Evolutionary conservation across 495 filamentous ascomycete genomes (phyloP).

Genomic region (Cercophora samala): DNA sequence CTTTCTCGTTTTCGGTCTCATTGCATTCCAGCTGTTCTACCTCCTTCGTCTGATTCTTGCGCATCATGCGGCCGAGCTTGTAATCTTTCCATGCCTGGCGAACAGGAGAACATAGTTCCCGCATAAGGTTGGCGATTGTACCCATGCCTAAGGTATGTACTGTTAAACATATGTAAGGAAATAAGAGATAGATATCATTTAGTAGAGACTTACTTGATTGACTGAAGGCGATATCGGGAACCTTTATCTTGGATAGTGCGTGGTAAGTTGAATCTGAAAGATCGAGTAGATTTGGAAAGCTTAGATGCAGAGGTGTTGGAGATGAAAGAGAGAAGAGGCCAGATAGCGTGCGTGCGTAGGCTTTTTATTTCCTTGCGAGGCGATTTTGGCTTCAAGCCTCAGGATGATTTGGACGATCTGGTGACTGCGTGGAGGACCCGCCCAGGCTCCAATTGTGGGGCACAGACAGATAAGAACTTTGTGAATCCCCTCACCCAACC

Average conservation of each 20-base stretch:
- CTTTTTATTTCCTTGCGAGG: constrained; percentile 7
- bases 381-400: not conserved
- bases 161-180: constrained; percentile 13
- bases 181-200: constrained; percentile 5
- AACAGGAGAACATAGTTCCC: constrained; percentile 11
- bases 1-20: constrained; percentile 1
- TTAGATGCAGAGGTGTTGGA: constrained; percentile 12
- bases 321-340: constrained; percentile 11
- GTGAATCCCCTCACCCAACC: too few species aligned
- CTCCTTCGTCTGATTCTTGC: constrained; percentile 11
- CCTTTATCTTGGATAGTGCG: constrained; percentile 6
- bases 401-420: not conserved
- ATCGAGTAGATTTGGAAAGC: constrained; percentile 7
- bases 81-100: constrained; percentile 17
- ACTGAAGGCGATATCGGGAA: constrained; percentile 6
- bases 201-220: constrained; percentile 11
- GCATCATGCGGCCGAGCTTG: constrained; percentile 12
- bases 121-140: constrained; percentile 9
- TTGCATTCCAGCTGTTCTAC: too few species aligned
- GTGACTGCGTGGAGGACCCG: not conserved
- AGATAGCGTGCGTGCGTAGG: not conserved
- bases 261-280: constrained; percentile 10
- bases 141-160: constrained; percentile 13
- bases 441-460: too few species aligned
- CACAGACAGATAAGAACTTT: too few species aligned